phyloP scores from a whole-genome alignment of 2,329 filamentous ascomycete genomes.

The Aurifilum marmelostoma region DNA sequence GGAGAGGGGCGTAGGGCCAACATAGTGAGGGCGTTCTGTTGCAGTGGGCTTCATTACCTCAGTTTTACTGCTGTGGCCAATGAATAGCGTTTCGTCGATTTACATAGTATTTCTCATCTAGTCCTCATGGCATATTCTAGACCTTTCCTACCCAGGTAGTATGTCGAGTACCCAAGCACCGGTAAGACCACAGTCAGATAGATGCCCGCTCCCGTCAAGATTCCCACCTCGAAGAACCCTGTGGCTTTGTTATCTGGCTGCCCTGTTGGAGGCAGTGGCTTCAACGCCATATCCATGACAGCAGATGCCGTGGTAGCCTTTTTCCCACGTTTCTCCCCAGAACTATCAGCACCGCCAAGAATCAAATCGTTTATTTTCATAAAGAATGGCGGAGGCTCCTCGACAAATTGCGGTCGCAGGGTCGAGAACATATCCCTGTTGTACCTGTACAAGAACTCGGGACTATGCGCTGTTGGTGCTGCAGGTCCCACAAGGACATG shows the following conservation, averaged over 20 bases:
- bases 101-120: slow-evolving; percentile 5
- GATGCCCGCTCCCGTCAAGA: slow-evolving; percentile 43
- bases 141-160: slow-evolving; percentile 29
- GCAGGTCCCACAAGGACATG: slow-evolving; percentile 53
- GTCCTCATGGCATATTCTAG: slow-evolving; percentile 19
- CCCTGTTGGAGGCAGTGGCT: slow-evolving; percentile 39
- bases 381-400: slow-evolving; percentile 29
- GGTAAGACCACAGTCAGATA: slow-evolving; percentile 32
- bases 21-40: background rate
- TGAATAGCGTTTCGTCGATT: background rate
- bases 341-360: slow-evolving; percentile 29
- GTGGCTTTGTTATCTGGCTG: slow-evolving; percentile 39
- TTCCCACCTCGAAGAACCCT: slow-evolving; percentile 54
- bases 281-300: slow-evolving; percentile 31
- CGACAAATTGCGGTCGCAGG: slow-evolving; percentile 47
- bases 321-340: slow-evolving; percentile 20
- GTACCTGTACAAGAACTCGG: slow-evolving; percentile 43
- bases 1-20: background rate
- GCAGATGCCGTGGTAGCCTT: slow-evolving; percentile 25
- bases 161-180: slow-evolving; percentile 30
- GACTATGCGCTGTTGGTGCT: slow-evolving; percentile 37
- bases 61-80: background rate
- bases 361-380: slow-evolving; percentile 31
- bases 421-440: slow-evolving; percentile 47
- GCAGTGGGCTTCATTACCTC: no score